Base-by-base conservation (phyloP, 768 basidiomycete species). In the Piloderma croceum region DNA sequence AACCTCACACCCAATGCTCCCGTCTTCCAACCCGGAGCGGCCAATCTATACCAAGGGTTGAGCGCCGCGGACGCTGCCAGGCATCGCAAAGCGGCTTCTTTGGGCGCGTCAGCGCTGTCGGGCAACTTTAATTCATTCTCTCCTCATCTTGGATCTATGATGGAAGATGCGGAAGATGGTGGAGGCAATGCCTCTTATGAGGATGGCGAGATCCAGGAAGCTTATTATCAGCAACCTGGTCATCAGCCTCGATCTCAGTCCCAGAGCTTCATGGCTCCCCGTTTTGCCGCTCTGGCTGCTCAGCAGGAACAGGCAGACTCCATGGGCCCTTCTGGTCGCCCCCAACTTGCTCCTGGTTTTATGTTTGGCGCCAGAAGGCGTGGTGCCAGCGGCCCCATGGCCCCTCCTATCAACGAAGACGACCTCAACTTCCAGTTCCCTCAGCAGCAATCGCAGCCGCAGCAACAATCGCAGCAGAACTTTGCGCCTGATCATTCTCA, bases 271-370 rank as follows among this genome's bases (percentile, higher is more conserved):
- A 76, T 84, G 54, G 84, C 91, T 31, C 92, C 92, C 21, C 81
- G 92, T 19, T 94, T 94, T 56, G 87, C 82, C 13, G 87, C 80
- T 41, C 71, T 82, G 51, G 86, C 80, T 27, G 79, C 75, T 24
- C 83, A 81, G 51, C 82, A 84, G 57, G 81, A 88, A 46, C 64
- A 67, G 32, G 51, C 53, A 29, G 79, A 85, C 46, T 32, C 67
- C 42, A 52, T 84, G 36, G 81, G 87, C 23, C 78, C 87, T 12
- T 75, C 83, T 21, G 83, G 88, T 33, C 81, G 90, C 46, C 90
- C 90, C 27, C 90, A 92, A 57, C 77, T 93, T 27, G 89, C 90
- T 9, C 90, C 90, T n/a, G 71, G 73, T 36, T 94, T 96, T 63
- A 90, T 83, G 73, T 96, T 93, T 59, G 92, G 90, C 36, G 77